phyloP scores from a whole-genome alignment of 2,329 filamentous ascomycete genomes.

The Cryphonectria parasitica region DNA sequence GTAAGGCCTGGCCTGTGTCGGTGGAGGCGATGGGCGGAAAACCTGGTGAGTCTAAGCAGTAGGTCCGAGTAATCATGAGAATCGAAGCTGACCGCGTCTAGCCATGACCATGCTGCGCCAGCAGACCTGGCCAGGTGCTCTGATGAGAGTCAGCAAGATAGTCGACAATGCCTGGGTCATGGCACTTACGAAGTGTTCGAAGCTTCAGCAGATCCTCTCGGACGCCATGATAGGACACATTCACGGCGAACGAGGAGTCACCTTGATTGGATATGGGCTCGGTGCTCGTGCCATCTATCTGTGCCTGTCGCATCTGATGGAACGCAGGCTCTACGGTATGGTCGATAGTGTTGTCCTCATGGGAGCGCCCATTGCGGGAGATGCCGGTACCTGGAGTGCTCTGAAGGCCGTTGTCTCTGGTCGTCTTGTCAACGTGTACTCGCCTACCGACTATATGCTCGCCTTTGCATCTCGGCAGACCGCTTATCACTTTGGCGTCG shows the following conservation, averaged over 20 bases:
- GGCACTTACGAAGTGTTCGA: conserved; percentile 76
- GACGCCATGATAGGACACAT: conserved; percentile 81
- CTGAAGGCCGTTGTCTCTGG: conserved; percentile 80
- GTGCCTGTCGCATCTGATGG: conserved; percentile 79
- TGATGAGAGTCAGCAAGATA: conserved; percentile 72
- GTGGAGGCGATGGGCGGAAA: conserved; percentile 52
- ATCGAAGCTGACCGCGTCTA: conserved; percentile 8
- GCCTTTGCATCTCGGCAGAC: conserved; percentile 79
- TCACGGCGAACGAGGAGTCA: conserved; percentile 81
- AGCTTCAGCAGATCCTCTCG: conserved; percentile 71
- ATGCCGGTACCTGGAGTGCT: conserved; percentile 73
- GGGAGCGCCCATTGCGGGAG: conserved; percentile 77
- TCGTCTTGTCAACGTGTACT: conserved; percentile 88
- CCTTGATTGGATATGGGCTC: conserved; percentile 79
- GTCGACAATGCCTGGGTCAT: conserved; percentile 83
- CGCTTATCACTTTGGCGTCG: conserved; percentile 77
- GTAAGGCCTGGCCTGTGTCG: conserved; percentile 77
- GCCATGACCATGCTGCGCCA: conserved; percentile 51
- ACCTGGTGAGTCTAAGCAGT: conserved; percentile 47
- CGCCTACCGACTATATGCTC: conserved; percentile 83
- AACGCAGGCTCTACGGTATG: conserved; percentile 80
- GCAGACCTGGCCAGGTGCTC: conserved; percentile 63
- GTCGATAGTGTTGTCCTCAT: conserved; percentile 86
- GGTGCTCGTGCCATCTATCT: conserved; percentile 83
- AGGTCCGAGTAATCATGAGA: neutral